These are phyloP conservation scores for Penicillium cosmopolitanum DNA, from an alignment of 495 filamentous ascomycete genomes.

Conservation along the genomic window DNA sequence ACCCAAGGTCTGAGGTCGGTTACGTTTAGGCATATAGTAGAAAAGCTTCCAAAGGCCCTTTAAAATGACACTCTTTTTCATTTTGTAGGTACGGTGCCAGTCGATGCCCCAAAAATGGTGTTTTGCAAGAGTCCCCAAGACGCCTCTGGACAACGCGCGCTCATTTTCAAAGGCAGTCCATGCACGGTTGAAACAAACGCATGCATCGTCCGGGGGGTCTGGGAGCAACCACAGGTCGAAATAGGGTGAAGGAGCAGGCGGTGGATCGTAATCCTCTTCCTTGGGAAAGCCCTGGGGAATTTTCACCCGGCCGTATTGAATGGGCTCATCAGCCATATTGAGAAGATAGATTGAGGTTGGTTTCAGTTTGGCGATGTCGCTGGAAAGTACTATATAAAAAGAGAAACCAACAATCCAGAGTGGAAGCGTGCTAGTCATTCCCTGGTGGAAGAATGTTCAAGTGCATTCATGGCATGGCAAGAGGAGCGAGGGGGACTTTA, in stretches of 20 bases:
- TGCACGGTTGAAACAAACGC: neutral
- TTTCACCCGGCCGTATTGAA: neutral
- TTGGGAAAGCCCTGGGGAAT: neutral
- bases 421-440: too few species aligned
- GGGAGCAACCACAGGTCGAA: conserved; percentile 24
- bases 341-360: neutral
- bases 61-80: neutral
- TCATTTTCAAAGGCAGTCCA: neutral
- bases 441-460: too few species aligned
- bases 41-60: conserved; percentile 30
- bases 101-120: conserved; percentile 42
- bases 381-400: too few species aligned
- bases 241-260: neutral
- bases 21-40: conserved; percentile 28
- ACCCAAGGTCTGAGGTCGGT: conserved; percentile 17
- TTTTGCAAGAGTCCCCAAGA: neutral
- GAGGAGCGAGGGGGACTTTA: neutral
- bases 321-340: neutral
- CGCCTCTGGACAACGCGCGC: neutral
- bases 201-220: conserved; percentile 26
- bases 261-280: conserved; percentile 5
- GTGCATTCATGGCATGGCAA: too few species aligned
- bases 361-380: too few species aligned
- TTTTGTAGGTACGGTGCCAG: neutral
- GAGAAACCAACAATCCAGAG: too few species aligned